Conservation (phyloP, 2,329 filamentous ascomycete species). For the Scorias spongiosa region DNA sequence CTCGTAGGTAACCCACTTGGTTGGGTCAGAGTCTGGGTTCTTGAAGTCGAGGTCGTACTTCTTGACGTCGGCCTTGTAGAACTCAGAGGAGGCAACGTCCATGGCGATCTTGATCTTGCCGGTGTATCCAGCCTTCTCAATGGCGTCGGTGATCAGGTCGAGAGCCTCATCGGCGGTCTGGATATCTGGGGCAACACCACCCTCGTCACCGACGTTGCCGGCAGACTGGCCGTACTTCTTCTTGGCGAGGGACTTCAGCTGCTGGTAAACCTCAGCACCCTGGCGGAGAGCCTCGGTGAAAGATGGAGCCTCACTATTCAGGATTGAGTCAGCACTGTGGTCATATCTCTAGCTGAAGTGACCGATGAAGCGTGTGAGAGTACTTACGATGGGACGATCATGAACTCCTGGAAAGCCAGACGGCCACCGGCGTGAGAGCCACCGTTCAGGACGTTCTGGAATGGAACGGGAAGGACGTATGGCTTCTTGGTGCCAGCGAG, state of each 20-base stretch:
- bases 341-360: not conserved
- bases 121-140: constrained; percentile 88
- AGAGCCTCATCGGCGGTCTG: constrained; percentile 94
- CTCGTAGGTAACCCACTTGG: constrained; percentile 98
- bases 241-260: constrained; percentile 92
- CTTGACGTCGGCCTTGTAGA: constrained; percentile 92
- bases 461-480: constrained; percentile 42
- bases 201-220: constrained; percentile 98
- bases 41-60: constrained; percentile 99
- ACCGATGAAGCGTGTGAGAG: not conserved
- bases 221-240: constrained; percentile 99
- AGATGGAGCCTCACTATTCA: constrained; percentile 55
- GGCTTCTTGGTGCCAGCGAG: constrained; percentile 37
- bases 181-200: constrained; percentile 98
- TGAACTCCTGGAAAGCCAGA: constrained; percentile 46
- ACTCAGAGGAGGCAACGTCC: constrained; percentile 98
- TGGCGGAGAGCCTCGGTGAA: constrained; percentile 95
- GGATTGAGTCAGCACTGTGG: constrained; percentile 8
- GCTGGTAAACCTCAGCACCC: constrained; percentile 95
- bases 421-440: constrained; percentile 95
- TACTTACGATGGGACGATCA: constrained; percentile 35
- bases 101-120: constrained; percentile 96
- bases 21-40: constrained; percentile 92
- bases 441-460: constrained; percentile 45
- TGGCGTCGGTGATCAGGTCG: constrained; percentile 85